Base-by-base conservation (phyloP, 768 basidiomycete species). In the Mycena epipterygia region DNA sequence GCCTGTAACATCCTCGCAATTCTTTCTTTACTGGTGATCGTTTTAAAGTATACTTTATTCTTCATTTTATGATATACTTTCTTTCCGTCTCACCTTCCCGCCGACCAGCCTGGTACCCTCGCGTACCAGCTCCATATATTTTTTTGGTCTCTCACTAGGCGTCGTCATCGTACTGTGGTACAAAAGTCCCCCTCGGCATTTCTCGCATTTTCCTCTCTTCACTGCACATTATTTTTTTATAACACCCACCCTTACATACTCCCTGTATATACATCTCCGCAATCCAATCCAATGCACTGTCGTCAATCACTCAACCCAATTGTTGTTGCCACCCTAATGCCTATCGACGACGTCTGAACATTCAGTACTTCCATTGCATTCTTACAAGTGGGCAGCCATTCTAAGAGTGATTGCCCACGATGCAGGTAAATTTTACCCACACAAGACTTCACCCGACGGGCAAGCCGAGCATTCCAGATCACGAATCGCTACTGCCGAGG, bases 31-130 rank as follows among this genome's bases (percentile, higher is more conserved):
- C 75, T 82, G 81, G 86, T 86, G 84, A 87, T 88, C 85, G 83
- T 82, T 84, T 77, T 89, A 86, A 85, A 89, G 85, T 89, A 89
- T 91, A 90, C 89, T 86, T 94, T 93, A 93, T 93, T 93, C 87
- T 89, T 92, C 91, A 91, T 84, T 86, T 92, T 91, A 93, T 90
- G 86, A 82, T 85, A 87, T 84, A 84, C 83, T 82, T 85, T 80
- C 61, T 62, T 74, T 58, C 61, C 71, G 53, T 41, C 61, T 68
- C 67, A 68, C 61, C 70, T 56, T 67, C 55, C 67, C 75, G 68
- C 64, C 74, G 74, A 71, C 74, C 76, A 71, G 39, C 62, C 66
- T 70, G 68, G 68, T 67, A 65, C 51, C 33, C 25, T 30, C 51
- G n/a, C 49, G 68, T 64, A 63, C 21, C 66, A 64, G 62, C 63